Evolutionary conservation across 2,329 filamentous ascomycete genomes (phyloP).

Genomic region (Monascus ruber): DNA sequence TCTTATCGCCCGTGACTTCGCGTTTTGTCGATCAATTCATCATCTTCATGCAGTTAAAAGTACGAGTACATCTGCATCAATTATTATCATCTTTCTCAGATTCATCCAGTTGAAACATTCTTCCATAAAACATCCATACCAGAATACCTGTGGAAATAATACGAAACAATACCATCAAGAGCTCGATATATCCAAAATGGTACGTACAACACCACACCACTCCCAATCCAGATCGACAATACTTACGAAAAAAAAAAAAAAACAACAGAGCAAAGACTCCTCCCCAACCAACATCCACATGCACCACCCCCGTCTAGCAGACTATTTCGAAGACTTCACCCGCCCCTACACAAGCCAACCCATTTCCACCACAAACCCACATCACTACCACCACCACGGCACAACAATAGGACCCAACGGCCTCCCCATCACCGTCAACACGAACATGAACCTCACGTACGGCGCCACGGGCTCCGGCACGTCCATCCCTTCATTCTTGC

Average conservation of each 20-base stretch:
- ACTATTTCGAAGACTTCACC: constrained; percentile 41
- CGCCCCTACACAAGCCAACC: constrained; percentile 30
- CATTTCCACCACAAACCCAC: constrained; percentile 4
- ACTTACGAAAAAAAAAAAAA: constrained; percentile 2
- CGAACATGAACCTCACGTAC: constrained; percentile 13
- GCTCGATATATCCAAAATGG: constrained; percentile 10
- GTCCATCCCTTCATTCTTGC: constrained; percentile 32
- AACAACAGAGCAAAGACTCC: constrained; percentile 38
- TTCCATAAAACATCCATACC: no score
- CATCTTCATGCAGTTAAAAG: not conserved
- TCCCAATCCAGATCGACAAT: constrained; percentile 1
- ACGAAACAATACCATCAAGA: no score
- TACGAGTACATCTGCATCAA: not conserved
- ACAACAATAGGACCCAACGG: constrained; percentile 2
- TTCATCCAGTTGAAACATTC: no score
- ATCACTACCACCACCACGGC: constrained; percentile 6
- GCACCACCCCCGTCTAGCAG: constrained; percentile 36
- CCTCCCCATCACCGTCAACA: constrained; percentile 5
- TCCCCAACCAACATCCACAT: constrained; percentile 39
- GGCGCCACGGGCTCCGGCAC: constrained; percentile 18
- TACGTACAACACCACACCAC: constrained; percentile 1
- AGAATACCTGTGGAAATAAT: no score
- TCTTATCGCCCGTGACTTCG: no score
- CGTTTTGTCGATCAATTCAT: not conserved
- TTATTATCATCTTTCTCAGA: no score